Evolutionary conservation across 306 rosid genomes (phyloP).

Genomic region (Mimosa pudica): DNA sequence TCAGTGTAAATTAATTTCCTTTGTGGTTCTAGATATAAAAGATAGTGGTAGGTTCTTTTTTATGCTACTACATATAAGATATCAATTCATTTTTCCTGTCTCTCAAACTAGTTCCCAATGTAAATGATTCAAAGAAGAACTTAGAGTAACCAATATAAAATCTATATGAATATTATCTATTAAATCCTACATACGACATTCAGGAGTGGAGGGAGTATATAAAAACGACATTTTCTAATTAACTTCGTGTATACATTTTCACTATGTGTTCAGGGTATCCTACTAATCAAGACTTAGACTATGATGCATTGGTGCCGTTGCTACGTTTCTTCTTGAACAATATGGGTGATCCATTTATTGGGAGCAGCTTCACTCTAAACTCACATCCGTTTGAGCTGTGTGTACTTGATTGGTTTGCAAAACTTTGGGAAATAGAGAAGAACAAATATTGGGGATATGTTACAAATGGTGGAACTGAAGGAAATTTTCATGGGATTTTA

Average conservation of each 20-base stretch:
- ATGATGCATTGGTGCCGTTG: conserved; percentile 35
- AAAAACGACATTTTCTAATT: too few relatives aligned
- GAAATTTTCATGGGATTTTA: conserved; percentile 31
- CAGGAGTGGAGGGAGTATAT: too few relatives aligned
- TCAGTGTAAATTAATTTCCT: not conserved
- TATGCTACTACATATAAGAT: too few relatives aligned
- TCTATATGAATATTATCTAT: too few relatives aligned
- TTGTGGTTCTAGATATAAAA: too few relatives aligned
- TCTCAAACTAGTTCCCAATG: too few relatives aligned
- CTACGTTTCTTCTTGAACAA: conserved; percentile 64
- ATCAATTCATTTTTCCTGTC: too few relatives aligned
- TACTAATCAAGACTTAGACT: conserved; percentile 62
- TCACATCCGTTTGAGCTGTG: conserved; percentile 61
- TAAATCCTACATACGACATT: too few relatives aligned
- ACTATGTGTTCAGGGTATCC: conserved; percentile 48
- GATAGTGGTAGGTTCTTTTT: too few relatives aligned
- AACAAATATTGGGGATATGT: conserved; percentile 61
- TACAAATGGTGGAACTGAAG: conserved; percentile 49
- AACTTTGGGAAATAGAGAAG: conserved; percentile 61
- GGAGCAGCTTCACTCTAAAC: conserved; percentile 60
- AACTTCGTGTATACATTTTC: not conserved
- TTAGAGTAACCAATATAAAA: too few relatives aligned
- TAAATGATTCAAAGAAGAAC: too few relatives aligned
- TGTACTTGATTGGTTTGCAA: conserved; percentile 69
- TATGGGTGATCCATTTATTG: conserved; percentile 62